Evolutionary conservation across 352 stramenopile genomes (phyloP), one percentile per base, ranked within the genome.

Genomic region (Phytophthora sansomeana): DNA sequence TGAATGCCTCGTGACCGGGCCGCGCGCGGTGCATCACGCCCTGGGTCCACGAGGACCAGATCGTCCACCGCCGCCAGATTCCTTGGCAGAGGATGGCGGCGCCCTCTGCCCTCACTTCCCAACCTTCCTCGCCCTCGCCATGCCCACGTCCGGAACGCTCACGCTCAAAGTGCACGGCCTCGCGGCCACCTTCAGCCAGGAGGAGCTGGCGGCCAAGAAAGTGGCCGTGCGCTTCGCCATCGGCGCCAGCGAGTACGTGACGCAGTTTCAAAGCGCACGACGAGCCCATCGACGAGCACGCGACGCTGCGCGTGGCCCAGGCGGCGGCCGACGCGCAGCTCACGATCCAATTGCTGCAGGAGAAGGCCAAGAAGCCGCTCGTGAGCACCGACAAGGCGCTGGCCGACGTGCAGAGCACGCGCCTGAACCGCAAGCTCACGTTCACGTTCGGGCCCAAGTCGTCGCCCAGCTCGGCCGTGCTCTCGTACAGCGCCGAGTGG

Each of bases 261-360:
- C 73, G 58, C 72, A 61, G 48, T 77, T n/a, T 68, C 57, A 67
- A 66, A 26, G 52, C 58, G 19, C 67, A 75, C 26, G 58, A 71
- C 35, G 19, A 21, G 16, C 50, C 26, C 55, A 86, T 75, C 58
- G 50, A 86, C 9, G 50, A 88, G 36, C 75, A 76, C 44, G 44
- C 9, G 58, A 74, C 24, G 43, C 71, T 88, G 29, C 61, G 66
- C 26, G 35, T 90, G 5, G 67, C 69, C 38, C 48, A 75, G 26
- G 51, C 75, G 1, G 42, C 66, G 11, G 59, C 54, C 38, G 60
- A 70, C 76, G 69, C 48, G 51, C 76, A 78, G 44, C 67, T 89
- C 17, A 65, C 61, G 21, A 77, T 87, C 58, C 80, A 88, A 44
- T 69, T 88, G 68, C 49, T 80, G 57, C 58, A 66, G 49, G 59